Base-by-base conservation (phyloP, 805 yeast genomes). In the Myxozyma melibiosi region DNA sequence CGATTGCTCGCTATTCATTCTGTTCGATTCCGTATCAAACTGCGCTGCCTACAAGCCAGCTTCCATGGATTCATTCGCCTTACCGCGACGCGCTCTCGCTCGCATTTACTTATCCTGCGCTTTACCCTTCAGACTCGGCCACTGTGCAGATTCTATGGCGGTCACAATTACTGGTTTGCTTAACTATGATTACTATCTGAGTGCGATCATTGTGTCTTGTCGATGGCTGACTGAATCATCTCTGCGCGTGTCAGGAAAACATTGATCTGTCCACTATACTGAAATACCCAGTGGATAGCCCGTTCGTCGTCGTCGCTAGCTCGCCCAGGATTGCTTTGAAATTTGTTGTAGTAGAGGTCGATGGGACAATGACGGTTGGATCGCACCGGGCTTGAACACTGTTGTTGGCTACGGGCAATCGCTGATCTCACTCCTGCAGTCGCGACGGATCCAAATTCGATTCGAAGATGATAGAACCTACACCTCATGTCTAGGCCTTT, bases 51-150 rank as follows among this genome's bases (percentile, higher is more conserved):
- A 25, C 43, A n/a, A 20, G 35, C n/a, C 53, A 33, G 16, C 33
- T 50, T 4, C 50, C 57, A 8, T 60, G 64, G 64, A 38, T 31
- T 6, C 55, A 53, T 25, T 52, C 63, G 37, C 63, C 64, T 1
- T 55, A 60, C 52, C 41, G 63, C 13, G 64, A 60, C 42, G 38
- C 55, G 9, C 44, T 60, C 16, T 20, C 39, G n/a, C 27, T 57
- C 30, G 45, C 43, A 22, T 60, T 43, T 28, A 44, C 28, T 44
- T 55, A n/a, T n/a, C n/a, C n/a, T n/a, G n/a, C 45, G 20, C 42
- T 28, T 16, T 14, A 6, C 30, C 16, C 24, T 9, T 25, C 7
- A 28, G 8, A 33, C 31, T 37, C 20, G 38, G 31, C 13, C n/a
- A 6, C 20, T 13, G 27, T 58, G 25, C 54, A 34, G 11, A 46